Percentiles rank a stretch among this genome's conserved stretches.
phyloP scores from a whole-genome alignment of 2,329 filamentous ascomycete species.

The Corynespora cassiicola region DNA sequence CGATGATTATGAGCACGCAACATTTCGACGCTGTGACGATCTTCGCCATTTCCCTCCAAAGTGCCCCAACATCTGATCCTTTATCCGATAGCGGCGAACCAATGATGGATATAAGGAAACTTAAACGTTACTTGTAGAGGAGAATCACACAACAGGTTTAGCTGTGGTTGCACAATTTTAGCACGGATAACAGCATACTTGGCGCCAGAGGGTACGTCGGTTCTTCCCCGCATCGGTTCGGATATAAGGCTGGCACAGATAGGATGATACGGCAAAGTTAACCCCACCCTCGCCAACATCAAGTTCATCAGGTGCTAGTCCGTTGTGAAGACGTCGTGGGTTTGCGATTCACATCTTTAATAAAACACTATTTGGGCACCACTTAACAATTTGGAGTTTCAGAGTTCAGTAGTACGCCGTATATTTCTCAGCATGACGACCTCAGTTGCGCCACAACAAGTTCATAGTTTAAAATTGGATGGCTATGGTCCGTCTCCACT shows the following conservation, averaged over 20 bases:
- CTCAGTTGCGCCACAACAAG: conserved; percentile 7
- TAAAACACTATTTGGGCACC: too few relatives aligned
- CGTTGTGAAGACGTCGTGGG: too few relatives aligned
- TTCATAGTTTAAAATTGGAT: conserved; percentile 23
- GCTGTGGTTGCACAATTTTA: conserved; percentile 16
- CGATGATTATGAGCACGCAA: conserved; percentile 10
- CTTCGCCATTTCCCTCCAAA: not conserved
- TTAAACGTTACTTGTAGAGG: too few relatives aligned
- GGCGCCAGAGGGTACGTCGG: conserved; percentile 2
- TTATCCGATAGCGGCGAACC: conserved; percentile 1
- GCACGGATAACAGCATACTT: conserved; percentile 13
- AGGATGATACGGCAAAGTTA: too few relatives aligned
- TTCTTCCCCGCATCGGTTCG: not conserved
- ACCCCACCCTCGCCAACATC: too few relatives aligned
- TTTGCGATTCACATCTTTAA: too few relatives aligned
- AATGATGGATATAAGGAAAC: not conserved
- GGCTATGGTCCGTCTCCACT: conserved; percentile 18
- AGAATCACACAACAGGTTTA: not conserved
- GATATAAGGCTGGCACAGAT: too few relatives aligned
- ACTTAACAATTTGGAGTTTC: too few relatives aligned
- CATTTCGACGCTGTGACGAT: conserved; percentile 4
- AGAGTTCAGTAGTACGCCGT: conserved; percentile 1
- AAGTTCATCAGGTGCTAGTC: too few relatives aligned
- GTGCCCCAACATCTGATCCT: not conserved
- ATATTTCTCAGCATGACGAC: conserved; percentile 13